These are phyloP conservation scores for Paecilomyces sp. DNA, from an alignment of 2,329 filamentous ascomycete genomes.

Conservation along the genomic window DNA sequence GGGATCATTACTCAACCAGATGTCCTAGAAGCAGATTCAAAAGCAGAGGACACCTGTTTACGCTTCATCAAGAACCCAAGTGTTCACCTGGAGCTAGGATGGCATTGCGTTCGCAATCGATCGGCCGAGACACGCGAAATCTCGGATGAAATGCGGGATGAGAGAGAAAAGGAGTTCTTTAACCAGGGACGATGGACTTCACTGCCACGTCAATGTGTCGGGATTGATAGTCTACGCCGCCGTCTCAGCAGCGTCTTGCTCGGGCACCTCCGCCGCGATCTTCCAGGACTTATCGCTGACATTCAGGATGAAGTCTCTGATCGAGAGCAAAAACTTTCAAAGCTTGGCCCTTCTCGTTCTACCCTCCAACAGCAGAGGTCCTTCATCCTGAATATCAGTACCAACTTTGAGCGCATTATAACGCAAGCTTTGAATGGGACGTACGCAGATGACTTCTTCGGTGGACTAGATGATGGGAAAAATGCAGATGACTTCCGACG, in stretches of 20 bases:
- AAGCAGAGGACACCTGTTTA: not conserved
- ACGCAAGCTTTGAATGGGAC: conserved; percentile 33
- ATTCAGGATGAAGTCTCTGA: not conserved
- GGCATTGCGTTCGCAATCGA: not conserved
- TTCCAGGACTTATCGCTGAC: not conserved
- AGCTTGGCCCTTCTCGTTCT: not conserved
- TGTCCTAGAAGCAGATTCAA: not conserved
- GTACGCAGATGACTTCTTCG: conserved; percentile 37
- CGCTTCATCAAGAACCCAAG: not conserved
- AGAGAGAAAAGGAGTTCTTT: not conserved
- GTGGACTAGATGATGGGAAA: conserved; percentile 8
- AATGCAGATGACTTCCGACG: conserved; percentile 13
- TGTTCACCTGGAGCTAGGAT: not conserved
- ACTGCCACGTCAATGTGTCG: conserved; percentile 15
- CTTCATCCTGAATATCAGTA: conserved; percentile 23
- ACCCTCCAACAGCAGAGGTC: not conserved
- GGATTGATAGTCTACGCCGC: conserved; percentile 27
- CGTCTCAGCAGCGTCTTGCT: conserved; percentile 32
- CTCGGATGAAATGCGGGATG: not conserved
- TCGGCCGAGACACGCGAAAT: not conserved
- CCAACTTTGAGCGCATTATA: conserved; percentile 31
- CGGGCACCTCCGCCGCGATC: conserved; percentile 9
- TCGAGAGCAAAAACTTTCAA: not conserved
- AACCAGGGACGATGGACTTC: not conserved
- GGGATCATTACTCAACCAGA: not conserved